Percentiles rank a stretch among this genome's conserved stretches.
These are phyloP conservation scores for Eragrostis curvula DNA, from an alignment of 176 grass and related monocot species.

Conservation along the genomic window DNA sequence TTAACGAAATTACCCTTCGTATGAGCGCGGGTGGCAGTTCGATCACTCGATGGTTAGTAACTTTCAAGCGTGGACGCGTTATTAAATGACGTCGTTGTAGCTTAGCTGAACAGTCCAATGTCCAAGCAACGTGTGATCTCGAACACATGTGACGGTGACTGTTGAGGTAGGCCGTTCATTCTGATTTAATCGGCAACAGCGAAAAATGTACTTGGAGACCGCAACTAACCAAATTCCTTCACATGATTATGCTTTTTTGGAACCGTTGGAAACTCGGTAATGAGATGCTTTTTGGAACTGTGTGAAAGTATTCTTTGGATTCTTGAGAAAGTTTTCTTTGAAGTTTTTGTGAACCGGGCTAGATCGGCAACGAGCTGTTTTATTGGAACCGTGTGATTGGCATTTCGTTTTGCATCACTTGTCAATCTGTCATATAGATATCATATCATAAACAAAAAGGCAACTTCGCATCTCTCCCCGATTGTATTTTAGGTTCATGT, in stretches of 20 bases:
- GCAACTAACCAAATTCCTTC: background rate
- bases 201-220: background rate
- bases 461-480: background rate
- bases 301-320: background rate
- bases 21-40: background rate
- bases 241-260: background rate
- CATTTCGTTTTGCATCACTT: background rate
- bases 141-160: background rate
- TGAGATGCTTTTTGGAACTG: too few species aligned
- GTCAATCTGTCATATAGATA: background rate
- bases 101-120: background rate
- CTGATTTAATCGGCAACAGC: background rate
- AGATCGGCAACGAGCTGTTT: background rate
- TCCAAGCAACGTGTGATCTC: background rate
- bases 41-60: background rate
- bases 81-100: slow-evolving; percentile 20
- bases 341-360: background rate
- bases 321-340: background rate
- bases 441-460: background rate
- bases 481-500: background rate
- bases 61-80: background rate
- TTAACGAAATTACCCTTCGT: background rate
- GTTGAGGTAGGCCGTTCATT: background rate
- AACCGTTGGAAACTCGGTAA: background rate
- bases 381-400: background rate